These are phyloP conservation scores for Paramecium primaurelia DNA, from an alignment of 73 alveolate species.

Conservation along the genomic window DNA sequence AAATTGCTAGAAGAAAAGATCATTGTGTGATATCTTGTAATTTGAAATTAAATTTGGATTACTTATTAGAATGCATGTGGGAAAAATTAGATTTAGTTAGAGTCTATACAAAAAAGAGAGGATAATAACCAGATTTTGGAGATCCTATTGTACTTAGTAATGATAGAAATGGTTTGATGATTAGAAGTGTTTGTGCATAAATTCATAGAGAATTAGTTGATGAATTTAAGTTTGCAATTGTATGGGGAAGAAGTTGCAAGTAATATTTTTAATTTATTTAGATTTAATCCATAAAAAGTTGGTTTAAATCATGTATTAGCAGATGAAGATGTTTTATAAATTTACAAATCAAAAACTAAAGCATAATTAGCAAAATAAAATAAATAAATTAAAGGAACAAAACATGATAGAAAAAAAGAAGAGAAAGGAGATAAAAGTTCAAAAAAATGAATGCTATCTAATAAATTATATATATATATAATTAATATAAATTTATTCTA, in stretches of 20 bases:
- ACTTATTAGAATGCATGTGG: conserved; percentile 94
- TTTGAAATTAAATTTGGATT: conserved; percentile 84
- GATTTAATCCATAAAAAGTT: conserved; percentile 92
- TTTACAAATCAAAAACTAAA: conserved; percentile 70
- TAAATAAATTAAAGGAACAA: conserved; percentile 26
- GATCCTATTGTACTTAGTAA: conserved; percentile 93
- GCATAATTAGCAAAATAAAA: conserved; percentile 27
- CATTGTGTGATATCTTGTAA: conserved; percentile 90
- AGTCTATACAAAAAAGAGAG: conserved; percentile 97
- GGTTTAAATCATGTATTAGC: conserved; percentile 89
- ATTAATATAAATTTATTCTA: not conserved
- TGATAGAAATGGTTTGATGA: conserved; percentile 94
- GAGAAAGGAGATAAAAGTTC: not conserved
- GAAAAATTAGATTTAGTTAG: conserved; percentile 95
- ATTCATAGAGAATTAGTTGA: conserved; percentile 91
- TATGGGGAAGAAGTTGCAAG: conserved; percentile 97
- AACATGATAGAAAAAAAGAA: not conserved
- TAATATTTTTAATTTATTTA: not conserved
- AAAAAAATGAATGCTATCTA: not conserved
- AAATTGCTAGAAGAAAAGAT: conserved; percentile 84
- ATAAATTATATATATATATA: not conserved
- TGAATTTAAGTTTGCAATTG: conserved; percentile 92
- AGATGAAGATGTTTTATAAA: conserved; percentile 98
- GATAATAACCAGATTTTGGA: conserved; percentile 93
- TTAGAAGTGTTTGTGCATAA: conserved; percentile 84